These are phyloP conservation scores for Microthyrium microscopicum DNA, from an alignment of 2,329 filamentous ascomycete genomes.

Conservation along the genomic window DNA sequence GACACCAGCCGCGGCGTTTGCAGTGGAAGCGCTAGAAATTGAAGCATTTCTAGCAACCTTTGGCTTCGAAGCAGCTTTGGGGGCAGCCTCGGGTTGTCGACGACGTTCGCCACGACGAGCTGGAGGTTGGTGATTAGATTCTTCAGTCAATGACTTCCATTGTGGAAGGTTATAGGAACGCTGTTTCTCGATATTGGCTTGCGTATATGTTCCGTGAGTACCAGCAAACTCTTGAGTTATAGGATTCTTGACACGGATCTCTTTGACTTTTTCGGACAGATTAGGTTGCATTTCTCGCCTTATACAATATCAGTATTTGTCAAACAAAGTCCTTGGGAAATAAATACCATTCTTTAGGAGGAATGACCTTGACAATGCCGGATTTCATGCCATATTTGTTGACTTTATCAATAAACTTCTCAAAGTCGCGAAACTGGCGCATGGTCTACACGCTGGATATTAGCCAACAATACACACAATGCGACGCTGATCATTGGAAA, in stretches of 20 bases:
- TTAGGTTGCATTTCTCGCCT: slow-evolving; percentile 55
- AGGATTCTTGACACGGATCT: slow-evolving; percentile 84
- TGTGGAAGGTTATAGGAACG: slow-evolving; percentile 92
- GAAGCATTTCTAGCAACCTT: slow-evolving; percentile 14
- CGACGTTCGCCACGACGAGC: slow-evolving; percentile 73
- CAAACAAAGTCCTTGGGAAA: background rate
- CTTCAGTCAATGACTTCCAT: slow-evolving; percentile 85
- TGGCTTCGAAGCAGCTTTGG: slow-evolving; percentile 7
- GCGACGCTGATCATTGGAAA: slow-evolving; percentile 3
- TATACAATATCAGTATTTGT: slow-evolving; percentile 5
- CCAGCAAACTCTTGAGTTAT: slow-evolving; percentile 98
- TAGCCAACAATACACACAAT: slow-evolving; percentile 4
- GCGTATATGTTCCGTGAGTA: slow-evolving; percentile 84
- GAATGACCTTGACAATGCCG: slow-evolving; percentile 90
- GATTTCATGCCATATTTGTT: slow-evolving; percentile 95
- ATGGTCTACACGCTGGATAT: slow-evolving; percentile 41
- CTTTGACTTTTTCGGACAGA: slow-evolving; percentile 75
- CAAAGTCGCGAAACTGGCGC: slow-evolving; percentile 88
- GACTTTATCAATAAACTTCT: slow-evolving; percentile 76
- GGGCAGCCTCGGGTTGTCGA: slow-evolving; percentile 17
- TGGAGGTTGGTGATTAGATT: slow-evolving; percentile 89
- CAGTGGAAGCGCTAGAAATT: no score
- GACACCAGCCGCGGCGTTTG: slow-evolving; percentile 13
- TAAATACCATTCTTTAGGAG: slow-evolving; percentile 74
- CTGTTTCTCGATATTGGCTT: slow-evolving; percentile 93